Base-by-base conservation (phyloP, 192 early-diverging fungal genomes). In the Gamsiella multidivaricata region DNA sequence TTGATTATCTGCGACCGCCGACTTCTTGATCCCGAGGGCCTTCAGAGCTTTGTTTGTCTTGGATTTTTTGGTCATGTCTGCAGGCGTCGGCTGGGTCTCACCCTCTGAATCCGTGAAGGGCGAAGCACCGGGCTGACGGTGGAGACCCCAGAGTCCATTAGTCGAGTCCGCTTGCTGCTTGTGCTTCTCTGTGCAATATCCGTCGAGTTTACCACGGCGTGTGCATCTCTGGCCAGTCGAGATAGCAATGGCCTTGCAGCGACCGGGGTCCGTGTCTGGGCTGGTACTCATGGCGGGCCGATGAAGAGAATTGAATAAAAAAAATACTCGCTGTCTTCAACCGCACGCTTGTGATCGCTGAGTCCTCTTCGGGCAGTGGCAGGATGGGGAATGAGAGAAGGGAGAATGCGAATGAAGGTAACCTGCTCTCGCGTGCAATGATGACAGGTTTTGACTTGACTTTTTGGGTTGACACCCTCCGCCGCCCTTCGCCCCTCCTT, bases 181-280 rank as follows among this genome's bases (percentile, higher is more conserved):
- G 47, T 78, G 74, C 33, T 78, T 78, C 23, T 50, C 66, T 6
- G 74, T 64, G 46, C 74, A 78, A 49, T 78, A 78, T 9, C 74
- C 74, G 37, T 78, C 66, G 33, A 78, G 61, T 25, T 69, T 78
- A 36, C 74, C 74, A 7, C 53, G 56, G 9, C 54, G 51, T 8
- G 60, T 45, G 61, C 74, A 78, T 32, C 61, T 58, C 37, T 64
- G 60, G 42, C 66, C 66, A 14, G 74, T 78, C 2, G 65, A 63
- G 53, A 68, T 45, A 11, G 74, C 74, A 23, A 78, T 78, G 43
- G 74, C 74, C 55, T 69, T 78, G 52, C 74, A 78, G n/a, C n/a
- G n/a, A n/a, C n/a, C n/a, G n/a, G n/a, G n/a, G n/a, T n/a, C n/a
- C n/a, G n/a, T n/a, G n/a, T n/a, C n/a, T n/a, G n/a, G n/a, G n/a